Conservation (phyloP, 2,329 filamentous ascomycete genomes). For the Colletotrichum lindemuthianum region DNA sequence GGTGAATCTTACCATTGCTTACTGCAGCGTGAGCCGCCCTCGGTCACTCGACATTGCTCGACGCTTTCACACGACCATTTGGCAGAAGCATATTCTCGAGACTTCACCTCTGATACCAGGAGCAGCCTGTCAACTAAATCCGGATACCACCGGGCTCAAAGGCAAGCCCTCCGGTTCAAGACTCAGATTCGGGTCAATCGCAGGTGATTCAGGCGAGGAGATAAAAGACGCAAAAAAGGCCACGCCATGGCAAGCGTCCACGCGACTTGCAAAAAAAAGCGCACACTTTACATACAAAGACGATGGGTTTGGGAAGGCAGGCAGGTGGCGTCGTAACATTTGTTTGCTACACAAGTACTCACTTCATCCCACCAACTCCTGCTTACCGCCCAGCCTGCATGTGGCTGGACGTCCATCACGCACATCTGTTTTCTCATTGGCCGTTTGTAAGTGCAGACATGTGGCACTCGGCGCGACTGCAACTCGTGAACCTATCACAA, state of each 20-base stretch:
- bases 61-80: background rate
- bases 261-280: too few species aligned
- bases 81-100: background rate
- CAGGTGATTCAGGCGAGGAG: conserved; percentile 15
- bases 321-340: conserved; percentile 35
- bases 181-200: background rate
- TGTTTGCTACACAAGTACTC: conserved; percentile 13
- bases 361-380: conserved; percentile 21
- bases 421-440: conserved; percentile 50
- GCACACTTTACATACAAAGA: too few species aligned
- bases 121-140: background rate
- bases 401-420: conserved; percentile 53
- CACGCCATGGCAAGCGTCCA: conserved; percentile 32
- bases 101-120: background rate
- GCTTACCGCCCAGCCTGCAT: conserved; percentile 59
- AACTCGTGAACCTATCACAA: conserved; percentile 44
- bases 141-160: too few species aligned
- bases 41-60: conserved; percentile 3
- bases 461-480: conserved; percentile 33
- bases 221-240: conserved; percentile 5
- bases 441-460: conserved; percentile 39
- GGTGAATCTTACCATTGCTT: too few species aligned
- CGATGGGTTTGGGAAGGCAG: too few species aligned
- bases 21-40: background rate
- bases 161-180: background rate